Base-by-base conservation (phyloP, 202 grass and related monocot species). In the Bolboschoenoplectus hybrid region DNA sequence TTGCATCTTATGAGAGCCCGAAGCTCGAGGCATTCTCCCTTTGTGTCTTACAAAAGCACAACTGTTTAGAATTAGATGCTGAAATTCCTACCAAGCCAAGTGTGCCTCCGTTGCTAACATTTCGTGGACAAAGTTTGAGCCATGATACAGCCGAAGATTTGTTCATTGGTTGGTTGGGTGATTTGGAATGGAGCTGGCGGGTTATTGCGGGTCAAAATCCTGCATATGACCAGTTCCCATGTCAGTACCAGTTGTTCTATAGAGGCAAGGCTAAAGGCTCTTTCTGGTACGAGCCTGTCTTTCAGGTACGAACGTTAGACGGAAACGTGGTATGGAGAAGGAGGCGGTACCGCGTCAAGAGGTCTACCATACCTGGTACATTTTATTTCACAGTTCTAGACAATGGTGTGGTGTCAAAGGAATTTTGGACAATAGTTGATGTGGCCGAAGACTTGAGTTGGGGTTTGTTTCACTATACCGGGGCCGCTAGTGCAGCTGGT, bases 1-100 rank as follows among this genome's bases (percentile, higher is more conserved):
- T 98, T 90, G 91, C 89, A n/a, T 94, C 93, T 44, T 95, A 92
- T 69, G 91, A 98, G 85, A 98, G 96, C 58, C 86, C 89, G 1
- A 78, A 89, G 85, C 86, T 98, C n/a, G 96, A 98, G 84, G 90
- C 93, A 0, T 98, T 98, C 87, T 95, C 96, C 38, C 85, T 95
- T 0, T 98, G 96, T 91, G 96, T 98, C 76, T 89, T 98, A 89
- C 90, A 98, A 86, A 98, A 98, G 87, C 80, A 98, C 87, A 98
- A 98, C 85, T 98, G 93, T 49, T 92, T 98, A 67, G 91, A 92
- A 55, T 91, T 94, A 73, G 90, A 90, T 88, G 96, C 96, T 38
- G 91, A 89, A 61, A 95, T 95, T 85, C 91, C 96, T 7, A 90
- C 67, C 65, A 95, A 91, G 72, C 96, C 93, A 0, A 69, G 36